These are phyloP conservation scores for Pseudozyma hubeiensis DNA, from an alignment of 1,284 basidiomycete species.

Conservation along the genomic window DNA sequence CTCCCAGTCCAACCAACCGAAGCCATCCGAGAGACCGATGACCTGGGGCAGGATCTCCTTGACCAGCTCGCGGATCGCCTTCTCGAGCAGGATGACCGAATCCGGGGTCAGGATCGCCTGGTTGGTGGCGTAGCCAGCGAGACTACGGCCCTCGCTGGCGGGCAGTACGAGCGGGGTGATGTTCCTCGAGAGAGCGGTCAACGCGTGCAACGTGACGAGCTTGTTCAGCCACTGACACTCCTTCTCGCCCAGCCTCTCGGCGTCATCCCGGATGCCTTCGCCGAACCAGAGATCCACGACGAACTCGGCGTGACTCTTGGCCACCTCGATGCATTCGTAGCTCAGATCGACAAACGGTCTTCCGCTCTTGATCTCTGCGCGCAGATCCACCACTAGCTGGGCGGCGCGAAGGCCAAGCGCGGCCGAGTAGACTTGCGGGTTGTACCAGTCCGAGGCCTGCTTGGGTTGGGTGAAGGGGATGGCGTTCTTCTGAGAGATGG, in stretches of 20 bases:
- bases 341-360: conserved; percentile 55
- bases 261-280: conserved; percentile 52
- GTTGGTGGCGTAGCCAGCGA: conserved; percentile 75
- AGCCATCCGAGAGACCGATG: conserved; percentile 79
- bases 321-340: conserved; percentile 63
- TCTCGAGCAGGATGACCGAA: conserved; percentile 73
- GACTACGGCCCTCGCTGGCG: conserved; percentile 73
- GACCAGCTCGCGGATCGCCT: conserved; percentile 73
- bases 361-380: conserved; percentile 52
- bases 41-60: conserved; percentile 75
- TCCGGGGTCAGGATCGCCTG: conserved; percentile 70
- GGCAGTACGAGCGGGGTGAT: conserved; percentile 73
- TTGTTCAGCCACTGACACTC: conserved; percentile 52
- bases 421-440: conserved; percentile 45
- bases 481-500: conserved; percentile 38
- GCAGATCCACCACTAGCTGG: conserved; percentile 54
- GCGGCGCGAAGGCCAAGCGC: conserved; percentile 60
- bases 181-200: conserved; percentile 54
- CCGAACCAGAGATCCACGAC: conserved; percentile 64
- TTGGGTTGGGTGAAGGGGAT: conserved; percentile 50
- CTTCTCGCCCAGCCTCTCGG: conserved; percentile 35
- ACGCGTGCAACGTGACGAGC: conserved; percentile 56
- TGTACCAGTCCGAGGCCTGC: conserved; percentile 50
- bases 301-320: conserved; percentile 58
- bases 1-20: conserved; percentile 82